Evolutionary conservation across 2,329 filamentous ascomycete genomes (phyloP).

Genomic region (Chaetomiaceae sp.): DNA sequence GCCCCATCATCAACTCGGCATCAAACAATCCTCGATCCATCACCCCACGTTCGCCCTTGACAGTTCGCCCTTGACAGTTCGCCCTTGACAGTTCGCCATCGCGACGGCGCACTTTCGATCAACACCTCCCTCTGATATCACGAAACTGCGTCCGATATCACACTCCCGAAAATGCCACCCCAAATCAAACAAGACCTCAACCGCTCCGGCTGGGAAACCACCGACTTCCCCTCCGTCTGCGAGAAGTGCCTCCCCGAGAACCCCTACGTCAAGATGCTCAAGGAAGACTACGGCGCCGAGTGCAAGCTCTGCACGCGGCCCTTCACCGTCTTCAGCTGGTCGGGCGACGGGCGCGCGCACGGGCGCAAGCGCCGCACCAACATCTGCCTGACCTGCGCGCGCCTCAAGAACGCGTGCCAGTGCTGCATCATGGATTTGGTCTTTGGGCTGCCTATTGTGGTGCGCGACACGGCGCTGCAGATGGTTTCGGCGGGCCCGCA

Average conservation of each 20-base stretch:
- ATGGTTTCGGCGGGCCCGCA: conserved; percentile 94
- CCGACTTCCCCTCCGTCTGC: conserved; percentile 82
- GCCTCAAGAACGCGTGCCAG: conserved; percentile 98
- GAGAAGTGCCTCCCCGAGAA: conserved; percentile 95
- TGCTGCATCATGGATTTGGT: conserved; percentile 97
- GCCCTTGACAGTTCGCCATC: neutral
- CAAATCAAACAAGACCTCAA: conserved; percentile 97
- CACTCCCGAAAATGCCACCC: conserved; percentile 63
- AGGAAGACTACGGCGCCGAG: conserved; percentile 89
- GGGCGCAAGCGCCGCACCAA: conserved; percentile 89
- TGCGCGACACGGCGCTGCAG: conserved; percentile 93
- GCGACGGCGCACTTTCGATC: neutral
- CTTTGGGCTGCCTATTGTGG: conserved; percentile 90
- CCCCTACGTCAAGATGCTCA: conserved; percentile 97
- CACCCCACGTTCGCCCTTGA: conserved; percentile 2
- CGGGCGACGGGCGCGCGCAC: conserved; percentile 72
- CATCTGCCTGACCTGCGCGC: conserved; percentile 93
- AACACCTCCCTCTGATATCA: no score
- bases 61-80: neutral
- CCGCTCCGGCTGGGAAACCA: conserved; percentile 92
- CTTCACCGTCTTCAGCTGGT: conserved; percentile 95
- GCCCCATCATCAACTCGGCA: neutral
- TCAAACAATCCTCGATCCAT: neutral
- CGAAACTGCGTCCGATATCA: no score
- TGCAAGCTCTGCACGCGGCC: conserved; percentile 88